phyloP scores from a whole-genome alignment of 352 stramenopile species.

The Globisporangium solare region DNA sequence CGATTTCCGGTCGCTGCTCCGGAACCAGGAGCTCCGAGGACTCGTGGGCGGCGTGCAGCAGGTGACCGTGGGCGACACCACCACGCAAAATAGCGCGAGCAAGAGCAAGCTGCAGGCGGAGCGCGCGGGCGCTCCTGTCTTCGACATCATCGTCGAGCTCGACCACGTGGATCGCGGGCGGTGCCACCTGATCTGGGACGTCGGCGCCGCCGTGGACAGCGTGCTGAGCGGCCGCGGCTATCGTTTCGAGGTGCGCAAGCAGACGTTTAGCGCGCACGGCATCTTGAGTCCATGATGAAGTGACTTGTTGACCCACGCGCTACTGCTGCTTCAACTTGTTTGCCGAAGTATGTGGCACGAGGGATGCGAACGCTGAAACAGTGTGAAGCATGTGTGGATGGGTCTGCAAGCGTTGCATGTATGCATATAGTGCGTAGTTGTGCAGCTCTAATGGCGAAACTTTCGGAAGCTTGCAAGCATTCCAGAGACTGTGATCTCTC shows the following conservation, averaged over 20 bases:
- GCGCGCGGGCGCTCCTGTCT: conserved; percentile 55
- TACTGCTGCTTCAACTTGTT: no score
- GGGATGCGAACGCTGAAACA: no score
- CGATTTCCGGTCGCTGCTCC: conserved; percentile 75
- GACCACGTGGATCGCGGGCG: conserved; percentile 37
- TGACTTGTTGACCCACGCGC: no score
- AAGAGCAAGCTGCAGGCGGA: conserved; percentile 41
- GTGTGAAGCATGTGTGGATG: no score
- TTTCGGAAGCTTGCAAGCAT: no score
- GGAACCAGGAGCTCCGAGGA: conserved; percentile 77
- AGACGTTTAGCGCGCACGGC: conserved; percentile 21
- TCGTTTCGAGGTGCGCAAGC: conserved; percentile 31
- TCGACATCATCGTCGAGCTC: conserved; percentile 86
- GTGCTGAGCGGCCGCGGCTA: conserved; percentile 42
- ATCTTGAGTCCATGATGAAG: conserved; percentile 8
- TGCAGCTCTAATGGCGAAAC: no score
- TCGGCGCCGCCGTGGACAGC: conserved; percentile 63
- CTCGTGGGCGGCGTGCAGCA: conserved; percentile 67
- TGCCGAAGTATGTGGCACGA: no score
- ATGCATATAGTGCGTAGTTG: no score
- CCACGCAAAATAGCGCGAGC: conserved; percentile 17
- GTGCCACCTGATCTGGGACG: conserved; percentile 67
- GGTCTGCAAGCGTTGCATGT: no score
- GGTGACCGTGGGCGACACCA: not conserved
- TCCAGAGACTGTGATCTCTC: no score